phyloP scores from a whole-genome alignment of 1,139 yeast genomes.

The Pichia inconspicua region DNA sequence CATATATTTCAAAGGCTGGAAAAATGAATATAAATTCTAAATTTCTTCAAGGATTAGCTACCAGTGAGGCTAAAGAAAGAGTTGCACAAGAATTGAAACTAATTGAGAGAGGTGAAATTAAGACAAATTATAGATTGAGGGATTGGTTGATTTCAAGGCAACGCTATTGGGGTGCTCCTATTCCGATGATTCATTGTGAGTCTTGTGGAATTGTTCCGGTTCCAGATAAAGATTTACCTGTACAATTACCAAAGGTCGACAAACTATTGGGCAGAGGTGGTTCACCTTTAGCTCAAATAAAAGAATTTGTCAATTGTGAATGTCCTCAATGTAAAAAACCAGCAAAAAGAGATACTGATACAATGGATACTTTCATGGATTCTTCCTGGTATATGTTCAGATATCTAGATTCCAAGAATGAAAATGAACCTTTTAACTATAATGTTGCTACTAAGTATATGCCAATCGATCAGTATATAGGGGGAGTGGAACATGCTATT shows the following conservation, averaged over 20 bases:
- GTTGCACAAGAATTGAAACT: slow-evolving; percentile 39
- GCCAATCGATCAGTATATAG: slow-evolving; percentile 88
- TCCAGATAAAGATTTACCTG: slow-evolving; percentile 81
- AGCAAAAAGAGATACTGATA: slow-evolving; percentile 89
- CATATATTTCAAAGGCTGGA: slow-evolving; percentile 50
- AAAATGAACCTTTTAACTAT: slow-evolving; percentile 41
- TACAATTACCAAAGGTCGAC: slow-evolving; percentile 58
- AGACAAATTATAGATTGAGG: slow-evolving; percentile 58
- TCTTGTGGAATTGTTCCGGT: slow-evolving; percentile 86
- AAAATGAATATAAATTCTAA: slow-evolving; percentile 44
- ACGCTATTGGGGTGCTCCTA: slow-evolving; percentile 98
- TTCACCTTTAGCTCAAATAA: slow-evolving; percentile 61
- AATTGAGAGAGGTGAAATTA: slow-evolving; percentile 36
- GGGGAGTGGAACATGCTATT: slow-evolving; percentile 96
- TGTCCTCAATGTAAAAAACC: slow-evolving; percentile 77
- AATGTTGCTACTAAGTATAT: slow-evolving; percentile 46
- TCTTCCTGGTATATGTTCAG: slow-evolving; percentile 95
- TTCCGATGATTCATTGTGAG: slow-evolving; percentile 84
- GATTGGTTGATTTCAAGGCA: slow-evolving; percentile 96
- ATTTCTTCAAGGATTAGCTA: slow-evolving; percentile 41
- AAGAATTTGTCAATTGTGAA: slow-evolving; percentile 60
- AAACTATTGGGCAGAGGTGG: slow-evolving; percentile 47
- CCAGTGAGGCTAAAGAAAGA: slow-evolving; percentile 43
- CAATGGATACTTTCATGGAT: slow-evolving; percentile 98
- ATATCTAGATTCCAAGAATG: slow-evolving; percentile 67